Conservation (phyloP, 768 basidiomycete species). For the Pleurotus cornucopiae region DNA sequence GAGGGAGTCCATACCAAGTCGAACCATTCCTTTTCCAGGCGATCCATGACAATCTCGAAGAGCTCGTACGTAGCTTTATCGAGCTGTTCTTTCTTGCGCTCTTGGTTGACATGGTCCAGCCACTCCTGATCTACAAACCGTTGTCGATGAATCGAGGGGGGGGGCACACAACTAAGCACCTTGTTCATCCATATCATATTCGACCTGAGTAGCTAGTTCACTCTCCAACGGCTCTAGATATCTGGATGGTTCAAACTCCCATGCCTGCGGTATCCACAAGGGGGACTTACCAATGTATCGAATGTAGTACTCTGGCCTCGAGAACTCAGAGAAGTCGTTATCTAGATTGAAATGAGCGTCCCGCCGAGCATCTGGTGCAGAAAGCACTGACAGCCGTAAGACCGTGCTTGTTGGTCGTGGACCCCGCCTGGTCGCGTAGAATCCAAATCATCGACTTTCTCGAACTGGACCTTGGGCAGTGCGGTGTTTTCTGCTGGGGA, state of each 20-base stretch:
- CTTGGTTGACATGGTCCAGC: conserved; percentile 81
- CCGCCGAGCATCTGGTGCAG: background rate
- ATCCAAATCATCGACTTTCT: conserved; percentile 60
- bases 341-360: conserved; percentile 21
- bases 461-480: conserved; percentile 67
- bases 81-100: conserved; percentile 72
- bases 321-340: conserved; percentile 67
- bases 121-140: conserved; percentile 78
- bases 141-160: background rate
- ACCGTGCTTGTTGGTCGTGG: conserved; percentile 55
- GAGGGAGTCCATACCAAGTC: conserved; percentile 60
- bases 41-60: conserved; percentile 97
- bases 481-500: conserved; percentile 25
- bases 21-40: conserved; percentile 99
- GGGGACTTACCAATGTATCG: conserved; percentile 73
- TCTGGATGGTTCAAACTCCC: conserved; percentile 1
- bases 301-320: conserved; percentile 81
- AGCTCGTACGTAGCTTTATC: conserved; percentile 75
- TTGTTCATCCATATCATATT: conserved; percentile 99
- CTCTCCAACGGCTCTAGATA: conserved; percentile 81
- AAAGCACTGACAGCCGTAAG: conserved; percentile 66
- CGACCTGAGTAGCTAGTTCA: conserved; percentile 89
- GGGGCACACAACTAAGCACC: conserved; percentile 39
- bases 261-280: conserved; percentile 7
- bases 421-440: conserved; percentile 60